Conservation (phyloP, 495 filamentous ascomycete genomes). For the Opeltia flavorubescens region DNA sequence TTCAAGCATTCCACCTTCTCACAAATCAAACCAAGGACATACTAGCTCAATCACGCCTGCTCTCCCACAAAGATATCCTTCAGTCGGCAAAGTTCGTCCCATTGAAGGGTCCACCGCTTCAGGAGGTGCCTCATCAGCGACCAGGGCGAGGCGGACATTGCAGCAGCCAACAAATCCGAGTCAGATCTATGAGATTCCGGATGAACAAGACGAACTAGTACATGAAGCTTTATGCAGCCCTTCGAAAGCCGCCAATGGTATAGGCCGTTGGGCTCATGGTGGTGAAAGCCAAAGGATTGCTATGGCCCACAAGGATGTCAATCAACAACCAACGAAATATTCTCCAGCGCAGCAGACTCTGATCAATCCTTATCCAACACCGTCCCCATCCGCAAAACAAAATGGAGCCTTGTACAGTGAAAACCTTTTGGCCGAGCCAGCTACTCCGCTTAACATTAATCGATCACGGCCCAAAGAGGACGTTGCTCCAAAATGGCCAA, state of each 20-base stretch:
- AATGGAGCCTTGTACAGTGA: constrained; percentile 59
- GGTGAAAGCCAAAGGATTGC: constrained; percentile 28
- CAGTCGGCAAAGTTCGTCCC: not conserved
- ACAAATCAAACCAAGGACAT: constrained; percentile 21
- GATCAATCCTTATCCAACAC: constrained; percentile 82
- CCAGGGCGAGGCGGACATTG: constrained; percentile 68
- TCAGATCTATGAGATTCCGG: constrained; percentile 81
- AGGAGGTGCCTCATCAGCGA: constrained; percentile 54
- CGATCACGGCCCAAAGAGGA: constrained; percentile 31
- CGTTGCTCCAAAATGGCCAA: constrained; percentile 72
- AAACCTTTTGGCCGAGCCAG: constrained; percentile 44
- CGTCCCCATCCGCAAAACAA: constrained; percentile 74
- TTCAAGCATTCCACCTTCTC: constrained; percentile 37
- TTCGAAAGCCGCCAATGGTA: constrained; percentile 37
- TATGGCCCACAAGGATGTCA: constrained; percentile 30
- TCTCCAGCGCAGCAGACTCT: constrained; percentile 42
- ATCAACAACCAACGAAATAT: constrained; percentile 31
- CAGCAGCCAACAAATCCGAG: constrained; percentile 58
- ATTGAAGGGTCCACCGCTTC: constrained; percentile 23
- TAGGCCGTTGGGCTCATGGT: constrained; percentile 33
- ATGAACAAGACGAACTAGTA: constrained; percentile 91
- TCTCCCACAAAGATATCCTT: not conserved
- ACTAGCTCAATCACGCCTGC: not conserved
- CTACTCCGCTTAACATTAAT: constrained; percentile 36
- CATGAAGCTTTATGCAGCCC: constrained; percentile 63